Conservation (phyloP, 202 grass and related monocot species). For the Zoysia matrella region DNA sequence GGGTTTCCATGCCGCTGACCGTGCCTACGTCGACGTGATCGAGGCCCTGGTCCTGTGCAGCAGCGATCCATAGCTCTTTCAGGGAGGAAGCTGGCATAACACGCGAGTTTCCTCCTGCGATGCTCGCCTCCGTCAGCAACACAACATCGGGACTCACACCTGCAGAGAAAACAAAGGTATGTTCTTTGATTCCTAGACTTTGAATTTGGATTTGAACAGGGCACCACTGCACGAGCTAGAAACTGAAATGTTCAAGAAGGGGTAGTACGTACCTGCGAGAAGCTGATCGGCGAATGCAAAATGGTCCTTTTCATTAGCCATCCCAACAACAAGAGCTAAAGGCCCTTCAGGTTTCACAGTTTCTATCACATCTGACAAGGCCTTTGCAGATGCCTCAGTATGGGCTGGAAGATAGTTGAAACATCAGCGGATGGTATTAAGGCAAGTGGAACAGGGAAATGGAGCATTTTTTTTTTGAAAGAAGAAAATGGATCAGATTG, state of each 20-base stretch:
- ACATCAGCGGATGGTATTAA: conserved; percentile 21
- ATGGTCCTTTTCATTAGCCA: conserved; percentile 91
- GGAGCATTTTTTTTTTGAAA: neutral
- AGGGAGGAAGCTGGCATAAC: conserved; percentile 47
- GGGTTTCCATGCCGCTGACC: conserved; percentile 11
- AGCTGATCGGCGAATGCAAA: conserved; percentile 72
- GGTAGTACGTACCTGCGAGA: conserved; percentile 61
- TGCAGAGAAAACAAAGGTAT: conserved; percentile 2
- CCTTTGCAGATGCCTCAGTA: conserved; percentile 86
- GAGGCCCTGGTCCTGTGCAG: conserved; percentile 45
- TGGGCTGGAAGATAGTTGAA: conserved; percentile 63
- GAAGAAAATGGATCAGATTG: neutral
- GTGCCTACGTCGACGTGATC: conserved; percentile 41
- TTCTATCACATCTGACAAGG: conserved; percentile 64
- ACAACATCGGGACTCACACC: conserved; percentile 62
- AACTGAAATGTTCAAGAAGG: neutral
- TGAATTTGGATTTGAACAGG: neutral
- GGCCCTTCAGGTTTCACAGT: conserved; percentile 53
- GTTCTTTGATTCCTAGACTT: neutral
- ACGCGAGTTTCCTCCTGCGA: conserved; percentile 70
- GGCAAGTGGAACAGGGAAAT: no score
- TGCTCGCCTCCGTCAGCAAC: conserved; percentile 67
- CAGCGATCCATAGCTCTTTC: conserved; percentile 57
- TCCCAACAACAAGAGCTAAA: conserved; percentile 73
- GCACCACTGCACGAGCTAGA: neutral